phyloP scores from a whole-genome alignment of 1,284 basidiomycete species.

The Chalciporus sp. region DNA sequence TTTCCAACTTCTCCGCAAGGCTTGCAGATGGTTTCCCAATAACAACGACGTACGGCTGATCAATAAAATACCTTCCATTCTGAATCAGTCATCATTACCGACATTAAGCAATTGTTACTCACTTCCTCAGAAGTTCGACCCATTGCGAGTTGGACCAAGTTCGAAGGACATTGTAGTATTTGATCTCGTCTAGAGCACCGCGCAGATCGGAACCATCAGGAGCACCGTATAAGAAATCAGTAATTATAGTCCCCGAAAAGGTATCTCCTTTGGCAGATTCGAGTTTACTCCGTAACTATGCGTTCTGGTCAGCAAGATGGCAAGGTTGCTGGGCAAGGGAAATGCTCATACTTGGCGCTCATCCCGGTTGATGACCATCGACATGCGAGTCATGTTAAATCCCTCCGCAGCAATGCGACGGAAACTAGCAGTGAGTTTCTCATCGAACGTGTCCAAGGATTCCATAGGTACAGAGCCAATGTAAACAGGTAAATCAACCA shows the following conservation, averaged over 20 bases:
- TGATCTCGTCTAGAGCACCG: conserved; percentile 78
- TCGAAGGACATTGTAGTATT: conserved; percentile 67
- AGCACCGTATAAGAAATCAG: conserved; percentile 88
- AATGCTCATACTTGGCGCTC: conserved; percentile 70
- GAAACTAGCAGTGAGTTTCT: conserved; percentile 73
- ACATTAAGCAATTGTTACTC: conserved; percentile 22
- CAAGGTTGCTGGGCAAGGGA: background rate
- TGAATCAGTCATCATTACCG: conserved; percentile 4
- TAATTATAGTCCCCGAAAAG: conserved; percentile 74
- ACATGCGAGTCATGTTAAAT: conserved; percentile 92
- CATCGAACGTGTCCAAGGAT: conserved; percentile 73
- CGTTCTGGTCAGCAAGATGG: conserved; percentile 4
- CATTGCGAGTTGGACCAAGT: conserved; percentile 81
- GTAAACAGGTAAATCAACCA: conserved; percentile 76
- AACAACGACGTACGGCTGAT: conserved; percentile 72
- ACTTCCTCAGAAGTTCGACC: conserved; percentile 82
- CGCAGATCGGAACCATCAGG: conserved; percentile 82
- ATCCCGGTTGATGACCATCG: conserved; percentile 85
- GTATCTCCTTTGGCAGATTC: conserved; percentile 79
- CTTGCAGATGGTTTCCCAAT: conserved; percentile 87
- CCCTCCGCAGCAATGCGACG: conserved; percentile 74
- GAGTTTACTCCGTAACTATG: conserved; percentile 70
- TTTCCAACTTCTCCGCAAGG: conserved; percentile 83
- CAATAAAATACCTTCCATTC: conserved; percentile 71
- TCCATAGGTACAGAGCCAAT: conserved; percentile 86